Evolutionary conservation across 1,284 basidiomycete species (phyloP).

Genomic region (Marasmius tenuissimus): DNA sequence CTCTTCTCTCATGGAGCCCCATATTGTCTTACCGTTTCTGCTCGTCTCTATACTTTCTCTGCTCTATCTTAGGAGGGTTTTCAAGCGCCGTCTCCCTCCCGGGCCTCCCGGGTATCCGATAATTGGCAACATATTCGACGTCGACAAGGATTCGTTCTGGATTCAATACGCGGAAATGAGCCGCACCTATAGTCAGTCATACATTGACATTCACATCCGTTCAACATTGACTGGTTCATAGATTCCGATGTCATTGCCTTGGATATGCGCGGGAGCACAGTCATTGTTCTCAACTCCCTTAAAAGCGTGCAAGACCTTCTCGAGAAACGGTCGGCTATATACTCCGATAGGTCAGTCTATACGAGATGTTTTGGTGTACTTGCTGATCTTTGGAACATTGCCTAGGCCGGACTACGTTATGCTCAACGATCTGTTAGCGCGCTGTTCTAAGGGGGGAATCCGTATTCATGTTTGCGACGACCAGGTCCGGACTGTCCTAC

Average conservation of each 20-base stretch:
- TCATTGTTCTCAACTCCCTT: conserved; percentile 13
- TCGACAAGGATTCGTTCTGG: background rate
- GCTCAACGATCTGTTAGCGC: conserved; percentile 10
- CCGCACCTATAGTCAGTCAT: background rate
- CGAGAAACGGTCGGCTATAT: conserved; percentile 11
- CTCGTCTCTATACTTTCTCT: too few relatives aligned
- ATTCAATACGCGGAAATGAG: background rate
- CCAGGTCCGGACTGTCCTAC: conserved; percentile 2
- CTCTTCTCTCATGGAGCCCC: too few relatives aligned
- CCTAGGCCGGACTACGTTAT: conserved; percentile 9
- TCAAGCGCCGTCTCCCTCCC: conserved; percentile 6
- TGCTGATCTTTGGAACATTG: too few relatives aligned
- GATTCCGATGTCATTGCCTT: conserved; percentile 12
- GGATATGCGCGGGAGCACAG: conserved; percentile 8
- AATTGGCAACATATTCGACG: conserved; percentile 5
- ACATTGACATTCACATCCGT: background rate
- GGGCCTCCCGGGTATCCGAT: conserved; percentile 3
- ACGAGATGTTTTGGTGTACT: background rate
- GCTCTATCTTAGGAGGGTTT: too few relatives aligned
- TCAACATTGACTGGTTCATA: background rate
- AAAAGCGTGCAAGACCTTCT: conserved; percentile 10
- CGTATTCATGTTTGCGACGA: background rate
- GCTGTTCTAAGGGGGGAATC: too few relatives aligned
- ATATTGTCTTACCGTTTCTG: too few relatives aligned
- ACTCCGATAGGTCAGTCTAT: conserved; percentile 11